Base-by-base conservation (phyloP, 2,329 filamentous ascomycete genomes). In the Xylariales sp. region DNA sequence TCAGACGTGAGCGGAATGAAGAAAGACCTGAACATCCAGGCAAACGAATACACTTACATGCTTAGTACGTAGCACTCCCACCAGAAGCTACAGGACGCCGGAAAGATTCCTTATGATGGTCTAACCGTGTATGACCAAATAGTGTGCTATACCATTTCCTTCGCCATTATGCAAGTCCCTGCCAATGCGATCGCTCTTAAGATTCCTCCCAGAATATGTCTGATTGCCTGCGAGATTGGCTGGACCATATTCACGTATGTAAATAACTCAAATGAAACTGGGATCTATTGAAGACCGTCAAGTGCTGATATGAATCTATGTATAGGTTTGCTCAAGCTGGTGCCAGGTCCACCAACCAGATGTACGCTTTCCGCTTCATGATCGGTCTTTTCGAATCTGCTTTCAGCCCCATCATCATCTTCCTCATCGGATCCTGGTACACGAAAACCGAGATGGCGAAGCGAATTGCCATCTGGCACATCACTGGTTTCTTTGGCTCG, bases 361-460 rank as follows among this genome's bases (percentile, higher is more conserved):
- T 61, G 21, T 58, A 57, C 18, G 58, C 50, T 5, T 55, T 59
- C 37, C 49, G 57, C 7, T 61, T 61, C 29, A 29, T 61, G 13
- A 42, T 61, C 6, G 58, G 56, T 5, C 41, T 60, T 15, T 57
- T 59, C 20, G 59, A 60, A 38, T 48, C 42, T 15, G 47, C 47
- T 2, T 57, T 56, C 33, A 58, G 49, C 6, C 57, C 56, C 0
- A 46, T 48, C 30, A 44, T 60, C 6, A 42, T 56, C 10, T 61
- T 54, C 27, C 41, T 60, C 1, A 38, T 61, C 4, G 57, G 56
- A 5, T 48, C 46, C 17, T 59, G 55, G 55, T 57, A 56, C 29
- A 57, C 49, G 0, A 49, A 50, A 31, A 46, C 48, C 1, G 55
- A 59, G 31, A 41, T 57, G 16, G 53, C 51, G 3, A 56, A 57